phyloP scores from a whole-genome alignment of 2,329 filamentous ascomycete genomes.

The Fusarium sulawesiense region DNA sequence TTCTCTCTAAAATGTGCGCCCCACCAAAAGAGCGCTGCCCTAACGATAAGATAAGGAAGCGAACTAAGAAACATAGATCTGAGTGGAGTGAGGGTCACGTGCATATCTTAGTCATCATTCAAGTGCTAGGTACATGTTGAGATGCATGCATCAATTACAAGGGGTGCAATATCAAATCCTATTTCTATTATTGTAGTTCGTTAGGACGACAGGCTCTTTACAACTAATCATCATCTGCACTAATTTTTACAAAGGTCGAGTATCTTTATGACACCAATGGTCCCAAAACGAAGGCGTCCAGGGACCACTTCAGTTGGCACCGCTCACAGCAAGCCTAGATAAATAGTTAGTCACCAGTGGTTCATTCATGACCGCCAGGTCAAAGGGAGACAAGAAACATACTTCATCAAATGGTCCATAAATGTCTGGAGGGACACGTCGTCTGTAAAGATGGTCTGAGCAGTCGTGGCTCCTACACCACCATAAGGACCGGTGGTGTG shows the following conservation, averaged over 20 bases:
- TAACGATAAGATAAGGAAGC: slow-evolving; percentile 41
- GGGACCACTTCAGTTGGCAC: slow-evolving; percentile 64
- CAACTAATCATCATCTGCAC: background rate
- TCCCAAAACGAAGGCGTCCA: background rate
- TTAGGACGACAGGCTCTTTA: background rate
- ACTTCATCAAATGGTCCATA: slow-evolving; percentile 99
- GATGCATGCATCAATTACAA: background rate
- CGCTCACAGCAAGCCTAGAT: slow-evolving; percentile 69
- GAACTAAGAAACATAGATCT: background rate
- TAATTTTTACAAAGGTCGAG: background rate
- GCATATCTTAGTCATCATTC: background rate
- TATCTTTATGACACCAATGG: background rate
- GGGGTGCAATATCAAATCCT: background rate
- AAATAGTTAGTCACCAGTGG: background rate
- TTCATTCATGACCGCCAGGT: background rate
- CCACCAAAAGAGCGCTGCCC: slow-evolving; percentile 48
- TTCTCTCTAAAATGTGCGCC: slow-evolving; percentile 48
- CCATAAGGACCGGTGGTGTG: slow-evolving; percentile 95
- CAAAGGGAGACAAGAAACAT: slow-evolving; percentile 33
- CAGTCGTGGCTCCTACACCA: slow-evolving; percentile 83
- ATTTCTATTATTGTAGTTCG: background rate
- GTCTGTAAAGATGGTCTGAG: slow-evolving; percentile 98
- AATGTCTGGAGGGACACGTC: slow-evolving; percentile 98
- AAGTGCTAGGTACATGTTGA: background rate
- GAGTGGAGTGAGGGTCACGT: background rate